Percentiles rank a stretch among this genome's conserved stretches.
Conservation (phyloP, 2,329 filamentous ascomycete species). For the Paracoccidioides brasiliensis region DNA sequence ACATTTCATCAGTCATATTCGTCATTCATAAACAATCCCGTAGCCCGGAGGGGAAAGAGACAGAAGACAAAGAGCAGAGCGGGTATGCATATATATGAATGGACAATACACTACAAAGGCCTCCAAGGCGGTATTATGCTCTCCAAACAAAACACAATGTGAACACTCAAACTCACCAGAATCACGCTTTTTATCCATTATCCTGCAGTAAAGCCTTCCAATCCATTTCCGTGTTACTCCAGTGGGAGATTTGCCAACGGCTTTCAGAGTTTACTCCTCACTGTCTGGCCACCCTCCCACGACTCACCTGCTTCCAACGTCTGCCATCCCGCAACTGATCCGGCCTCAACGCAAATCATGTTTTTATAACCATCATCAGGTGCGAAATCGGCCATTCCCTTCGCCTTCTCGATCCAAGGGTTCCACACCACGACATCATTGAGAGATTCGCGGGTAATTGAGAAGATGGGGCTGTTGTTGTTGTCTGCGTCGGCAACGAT, state of each 20-base stretch:
- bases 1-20: background rate
- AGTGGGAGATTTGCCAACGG: too few relatives aligned
- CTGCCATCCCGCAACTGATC: slow-evolving; percentile 68
- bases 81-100: background rate
- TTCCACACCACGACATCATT: slow-evolving; percentile 93
- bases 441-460: slow-evolving; percentile 70
- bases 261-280: slow-evolving; percentile 31
- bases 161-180: background rate
- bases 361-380: slow-evolving; percentile 83
- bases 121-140: background rate
- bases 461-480: slow-evolving; percentile 49
- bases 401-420: slow-evolving; percentile 78
- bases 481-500: slow-evolving; percentile 36
- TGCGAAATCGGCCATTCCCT: slow-evolving; percentile 70
- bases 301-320: slow-evolving; percentile 67
- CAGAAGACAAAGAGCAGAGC: background rate
- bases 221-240: background rate
- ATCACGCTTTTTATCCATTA: background rate
- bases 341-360: slow-evolving; percentile 91
- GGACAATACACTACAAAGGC: background rate
- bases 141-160: background rate
- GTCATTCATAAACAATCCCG: background rate
- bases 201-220: background rate
- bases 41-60: background rate
- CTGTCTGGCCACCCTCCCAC: slow-evolving; percentile 51